Evolutionary conservation across 208 protist genomes (phyloP), one percentile per base, ranked within the genome.

Genomic region (Leishmania mexicana): DNA sequence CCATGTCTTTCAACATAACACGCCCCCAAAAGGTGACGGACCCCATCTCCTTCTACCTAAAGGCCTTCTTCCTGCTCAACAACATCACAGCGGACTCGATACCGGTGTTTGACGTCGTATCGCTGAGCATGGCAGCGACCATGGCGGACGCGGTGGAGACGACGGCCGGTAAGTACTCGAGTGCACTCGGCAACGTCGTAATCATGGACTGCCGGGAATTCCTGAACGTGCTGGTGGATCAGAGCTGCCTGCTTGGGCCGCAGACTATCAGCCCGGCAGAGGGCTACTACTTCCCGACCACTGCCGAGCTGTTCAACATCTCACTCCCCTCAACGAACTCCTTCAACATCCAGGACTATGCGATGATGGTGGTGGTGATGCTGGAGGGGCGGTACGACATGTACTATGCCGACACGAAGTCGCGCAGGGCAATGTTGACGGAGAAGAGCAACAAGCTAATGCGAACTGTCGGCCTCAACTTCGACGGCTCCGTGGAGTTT

Each of bases 91-190:
- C 65, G 6, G 84, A 92, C 81, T 82, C 31, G 45, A 40, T 95
- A 10, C 80, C 84, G 68, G 0, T 93, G 8, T 15, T 92, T 1
- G 80, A 92, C 49, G 38, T 91, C 1, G 53, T 80, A 5, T 71
- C 75, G 4, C 65, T 80, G 4, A 42, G 28, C 54, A 31, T 94
- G 60, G 40, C 76, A 3, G 80, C 86, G 5, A 91, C 85, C 1
- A 91, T 99, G 17, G 89, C 91, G 3, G 97, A 97, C 83, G 85
- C 74, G 2, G 89, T 99, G 31, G 80, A 85, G 21, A 78, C 47
- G 3, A 72, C 94, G 7, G 62, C 74, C 62, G 98, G 96, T 51
- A 99, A 99, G 89, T 99, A 96, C 83, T 89, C 98, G 21, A 88
- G 89, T 45, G 70, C 86, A 5, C 53, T 99, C 45, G 98, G 98